Base-by-base conservation (phyloP, 148 eudicot genomes). In the Vaccinium macrocarpon region DNA sequence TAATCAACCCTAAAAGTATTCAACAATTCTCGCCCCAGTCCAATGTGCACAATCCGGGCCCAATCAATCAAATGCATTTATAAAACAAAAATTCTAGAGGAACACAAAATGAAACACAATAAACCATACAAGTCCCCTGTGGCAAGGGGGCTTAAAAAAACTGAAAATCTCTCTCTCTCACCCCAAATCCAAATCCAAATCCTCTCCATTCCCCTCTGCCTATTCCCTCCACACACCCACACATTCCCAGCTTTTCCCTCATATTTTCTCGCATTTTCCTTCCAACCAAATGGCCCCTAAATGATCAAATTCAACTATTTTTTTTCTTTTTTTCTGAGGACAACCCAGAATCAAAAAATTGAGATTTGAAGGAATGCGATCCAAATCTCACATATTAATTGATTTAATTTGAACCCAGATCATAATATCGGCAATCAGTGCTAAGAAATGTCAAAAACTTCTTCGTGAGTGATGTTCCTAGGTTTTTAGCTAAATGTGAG, bases 201-300 rank as follows among this genome's bases (percentile, higher is more conserved):
- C 46, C 46, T 6, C 5, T 42, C 46, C 46, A 6, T 5, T 42
- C 46, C 46, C 46, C 46, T 42, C 46, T 6, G 46, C 46, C 46
- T 5, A 42, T 42, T 42, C 46, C 46, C 46, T 42, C 46, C 0
- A 42, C 6, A 6, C 46, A 42, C 5, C 6, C 35, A 46, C 88
- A 73, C 75, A 82, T 18, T 23, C 86, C 88, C 56, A 82, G 18
- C 52, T 88, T 91, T 82, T 80, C 81, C 85, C 83, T 87, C 91
- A 88, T 93, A 73, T 62, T 82, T 68, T 79, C 84, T 50, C 29
- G 5, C 79, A 11, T 56, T 48, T 56, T 23, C 64, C 71, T 57
- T 35, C 18, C 16, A 29, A 35, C 21, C 18, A 51, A 57, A 79
- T 55, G 64, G 16, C 14, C 59, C 57, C 38, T n/a, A 10, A 6